Evolutionary conservation across 129 eudicot species (phyloP).

Genomic region (Flaveria brownii): DNA sequence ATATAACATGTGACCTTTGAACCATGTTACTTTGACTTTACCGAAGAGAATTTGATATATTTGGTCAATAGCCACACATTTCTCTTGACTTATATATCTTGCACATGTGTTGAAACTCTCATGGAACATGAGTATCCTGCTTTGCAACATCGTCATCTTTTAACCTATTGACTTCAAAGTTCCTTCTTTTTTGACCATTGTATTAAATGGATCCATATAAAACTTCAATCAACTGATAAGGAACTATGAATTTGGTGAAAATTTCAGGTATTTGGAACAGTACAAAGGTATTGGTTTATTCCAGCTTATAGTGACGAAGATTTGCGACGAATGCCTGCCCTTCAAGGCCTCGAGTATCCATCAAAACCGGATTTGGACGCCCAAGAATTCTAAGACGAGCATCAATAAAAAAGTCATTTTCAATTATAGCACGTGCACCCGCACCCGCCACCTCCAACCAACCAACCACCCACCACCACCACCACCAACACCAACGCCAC

Average conservation of each 20-base stretch:
- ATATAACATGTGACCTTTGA: constrained; percentile 2
- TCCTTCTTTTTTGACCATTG: neutral
- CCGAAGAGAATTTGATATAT: neutral
- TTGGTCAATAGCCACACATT: constrained; percentile 14
- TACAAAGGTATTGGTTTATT: constrained; percentile 72
- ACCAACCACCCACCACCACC: neutral
- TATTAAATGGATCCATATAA: neutral
- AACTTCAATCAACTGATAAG: neutral
- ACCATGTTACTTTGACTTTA: neutral
- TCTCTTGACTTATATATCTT: neutral
- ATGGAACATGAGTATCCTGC: neutral
- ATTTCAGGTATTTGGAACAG: constrained; percentile 79
- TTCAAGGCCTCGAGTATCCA: constrained; percentile 94
- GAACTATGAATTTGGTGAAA: neutral
- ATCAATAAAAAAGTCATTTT: neutral
- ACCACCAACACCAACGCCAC: constrained; percentile 12
- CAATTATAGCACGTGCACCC: constrained; percentile 20
- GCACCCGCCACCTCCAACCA: neutral
- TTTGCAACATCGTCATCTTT: constrained; percentile 6
- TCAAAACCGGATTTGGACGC: constrained; percentile 86
- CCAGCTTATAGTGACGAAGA: constrained; percentile 91
- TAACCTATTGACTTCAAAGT: neutral
- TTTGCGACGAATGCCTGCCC: constrained; percentile 79
- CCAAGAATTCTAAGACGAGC: constrained; percentile 59
- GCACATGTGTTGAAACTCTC: neutral